These are phyloP conservation scores for Tinospora cordifolia DNA, from an alignment of 164 flowering plant species.

Conservation along the genomic window DNA sequence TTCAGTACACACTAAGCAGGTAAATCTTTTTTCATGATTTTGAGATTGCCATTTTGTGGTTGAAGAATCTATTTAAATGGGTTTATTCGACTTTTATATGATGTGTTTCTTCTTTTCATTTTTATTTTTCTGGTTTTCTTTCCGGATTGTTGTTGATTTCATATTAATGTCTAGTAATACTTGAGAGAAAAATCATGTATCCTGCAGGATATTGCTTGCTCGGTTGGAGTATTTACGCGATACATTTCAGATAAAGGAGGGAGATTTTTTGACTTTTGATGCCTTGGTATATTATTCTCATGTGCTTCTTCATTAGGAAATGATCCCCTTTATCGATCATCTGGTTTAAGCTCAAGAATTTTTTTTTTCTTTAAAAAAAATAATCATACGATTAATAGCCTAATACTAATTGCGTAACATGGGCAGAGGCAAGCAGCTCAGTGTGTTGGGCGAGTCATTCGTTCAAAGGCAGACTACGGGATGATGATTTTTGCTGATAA, in stretches of 20 bases:
- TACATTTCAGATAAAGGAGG: conserved; percentile 97
- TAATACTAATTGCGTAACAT: conserved; percentile 5
- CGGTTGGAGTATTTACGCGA: conserved; percentile 90
- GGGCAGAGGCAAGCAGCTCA: conserved; percentile 99
- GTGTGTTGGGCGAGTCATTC: conserved; percentile 96
- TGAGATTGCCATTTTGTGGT: neutral
- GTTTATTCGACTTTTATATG: no score
- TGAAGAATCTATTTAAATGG: neutral
- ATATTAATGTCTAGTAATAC: neutral
- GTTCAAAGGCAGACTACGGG: conserved; percentile 97
- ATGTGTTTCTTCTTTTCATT: neutral
- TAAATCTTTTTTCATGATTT: conserved; percentile 18
- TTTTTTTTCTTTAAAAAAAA: no score
- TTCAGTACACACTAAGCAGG: conserved; percentile 98
- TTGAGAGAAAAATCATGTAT: conserved; percentile 11
- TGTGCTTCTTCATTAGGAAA: neutral
- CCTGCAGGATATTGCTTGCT: conserved; percentile 80
- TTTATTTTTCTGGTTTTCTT: neutral
- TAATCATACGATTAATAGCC: neutral
- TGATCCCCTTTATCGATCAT: neutral
- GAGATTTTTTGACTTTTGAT: conserved; percentile 95
- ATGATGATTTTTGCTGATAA: conserved; percentile 99
- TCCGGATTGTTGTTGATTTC: neutral
- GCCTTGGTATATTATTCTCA: conserved; percentile 69
- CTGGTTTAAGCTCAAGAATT: neutral